phyloP scores from a whole-genome alignment of 129 eudicot species.

The Artemisia argyi region DNA sequence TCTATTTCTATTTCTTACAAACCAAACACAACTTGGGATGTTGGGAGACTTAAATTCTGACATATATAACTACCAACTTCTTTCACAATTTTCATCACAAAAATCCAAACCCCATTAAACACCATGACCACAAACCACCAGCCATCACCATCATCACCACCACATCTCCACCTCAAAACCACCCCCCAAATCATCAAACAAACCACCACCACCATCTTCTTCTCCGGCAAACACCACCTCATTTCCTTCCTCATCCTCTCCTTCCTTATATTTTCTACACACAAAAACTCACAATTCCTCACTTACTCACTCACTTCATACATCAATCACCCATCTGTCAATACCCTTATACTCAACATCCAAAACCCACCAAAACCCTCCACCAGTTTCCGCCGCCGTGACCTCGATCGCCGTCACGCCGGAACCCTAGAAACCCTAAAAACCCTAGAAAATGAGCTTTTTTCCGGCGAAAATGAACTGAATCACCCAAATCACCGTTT shows the following conservation, averaged over 20 bases:
- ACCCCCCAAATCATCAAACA: constrained; percentile 49
- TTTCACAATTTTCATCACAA: neutral
- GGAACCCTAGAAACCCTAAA: neutral
- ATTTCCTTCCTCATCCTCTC: constrained; percentile 47
- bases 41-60: too few relatives aligned
- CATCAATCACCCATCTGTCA: constrained; percentile 56
- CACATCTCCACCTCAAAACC: constrained; percentile 32
- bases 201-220: constrained; percentile 35
- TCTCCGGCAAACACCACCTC: constrained; percentile 35
- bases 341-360: constrained; percentile 57
- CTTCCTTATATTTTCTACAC: constrained; percentile 56
- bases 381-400: neutral
- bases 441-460: neutral
- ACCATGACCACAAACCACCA: neutral
- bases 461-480: too few relatives aligned
- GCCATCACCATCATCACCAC: constrained; percentile 17
- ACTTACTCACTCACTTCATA: constrained; percentile 48
- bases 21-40: too few relatives aligned
- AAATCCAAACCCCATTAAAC: neutral
- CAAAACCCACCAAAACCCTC: constrained; percentile 36
- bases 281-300: constrained; percentile 50
- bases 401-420: too few relatives aligned
- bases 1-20: too few relatives aligned
- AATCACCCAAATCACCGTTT: neutral
- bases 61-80: too few relatives aligned